These are phyloP conservation scores for Aspergillus haitiensis DNA, from an alignment of 495 filamentous ascomycete genomes.

Conservation along the genomic window DNA sequence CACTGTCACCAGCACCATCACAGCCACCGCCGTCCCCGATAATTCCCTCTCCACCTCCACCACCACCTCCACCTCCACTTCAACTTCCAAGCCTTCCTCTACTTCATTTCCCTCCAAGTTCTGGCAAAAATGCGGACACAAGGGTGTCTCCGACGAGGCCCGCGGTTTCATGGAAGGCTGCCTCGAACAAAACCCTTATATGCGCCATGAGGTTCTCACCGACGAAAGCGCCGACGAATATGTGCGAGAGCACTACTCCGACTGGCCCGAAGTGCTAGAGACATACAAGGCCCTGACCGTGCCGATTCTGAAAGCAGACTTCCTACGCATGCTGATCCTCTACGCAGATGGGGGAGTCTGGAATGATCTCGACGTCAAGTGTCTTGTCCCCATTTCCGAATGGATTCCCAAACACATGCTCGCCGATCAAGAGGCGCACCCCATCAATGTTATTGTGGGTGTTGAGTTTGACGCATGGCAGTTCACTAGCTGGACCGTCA, in stretches of 20 bases:
- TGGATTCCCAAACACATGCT: constrained; percentile 39
- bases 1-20: constrained; percentile 1
- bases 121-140: constrained; percentile 36
- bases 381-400: constrained; percentile 33
- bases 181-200: constrained; percentile 30
- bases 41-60: neutral
- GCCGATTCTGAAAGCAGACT: constrained; percentile 41
- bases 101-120: constrained; percentile 26
- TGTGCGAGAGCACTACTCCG: constrained; percentile 30
- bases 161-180: constrained; percentile 26
- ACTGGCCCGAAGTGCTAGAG: constrained; percentile 28
- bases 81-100: neutral
- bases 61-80: neutral
- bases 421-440: constrained; percentile 2
- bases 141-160: constrained; percentile 18
- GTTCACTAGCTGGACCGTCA: constrained; percentile 44
- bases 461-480: constrained; percentile 43
- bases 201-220: constrained; percentile 40
- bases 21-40: neutral
- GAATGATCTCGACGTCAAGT: constrained; percentile 44
- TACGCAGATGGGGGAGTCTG: constrained; percentile 46
- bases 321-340: constrained; percentile 44
- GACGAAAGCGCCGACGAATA: constrained; percentile 35
- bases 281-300: constrained; percentile 32
- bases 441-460: constrained; percentile 40